A percentile compares a stretch with the other conserved stretches of the same genome.
Evolutionary conservation across 257 asterid species (phyloP).

Genomic region (Solanum etuberosum): DNA sequence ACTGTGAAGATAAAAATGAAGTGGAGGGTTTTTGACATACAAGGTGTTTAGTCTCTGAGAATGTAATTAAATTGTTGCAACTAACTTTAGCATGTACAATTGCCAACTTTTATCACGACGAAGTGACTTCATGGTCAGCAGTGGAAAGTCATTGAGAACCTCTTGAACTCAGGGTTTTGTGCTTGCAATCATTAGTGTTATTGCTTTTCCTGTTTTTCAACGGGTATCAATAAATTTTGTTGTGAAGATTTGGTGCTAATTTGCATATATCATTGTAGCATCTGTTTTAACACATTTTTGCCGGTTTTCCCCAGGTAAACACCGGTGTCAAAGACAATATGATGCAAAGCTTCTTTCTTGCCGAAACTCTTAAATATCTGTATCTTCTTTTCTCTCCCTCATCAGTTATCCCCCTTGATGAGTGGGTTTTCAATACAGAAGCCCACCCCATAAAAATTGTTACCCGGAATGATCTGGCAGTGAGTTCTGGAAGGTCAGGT

Average conservation of each 20-base stretch:
- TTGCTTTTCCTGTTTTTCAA: neutral
- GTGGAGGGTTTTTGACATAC: neutral
- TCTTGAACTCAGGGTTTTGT: neutral
- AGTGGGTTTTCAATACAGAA: slow-evolving; percentile 99
- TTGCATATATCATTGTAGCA: neutral
- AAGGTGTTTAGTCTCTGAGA: neutral
- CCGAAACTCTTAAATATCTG: slow-evolving; percentile 93
- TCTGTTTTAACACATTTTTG: neutral
- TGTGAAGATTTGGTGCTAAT: neutral
- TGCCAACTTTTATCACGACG: neutral
- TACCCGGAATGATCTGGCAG: slow-evolving; percentile 32
- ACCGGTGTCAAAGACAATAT: slow-evolving; percentile 94
- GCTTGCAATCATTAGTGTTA: neutral
- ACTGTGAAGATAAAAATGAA: neutral
- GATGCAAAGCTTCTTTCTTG: slow-evolving; percentile 99
- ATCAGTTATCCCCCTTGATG: slow-evolving; percentile 81
- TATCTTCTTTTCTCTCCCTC: slow-evolving; percentile 96
- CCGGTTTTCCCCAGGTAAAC: slow-evolving; percentile 51
- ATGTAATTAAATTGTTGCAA: neutral
- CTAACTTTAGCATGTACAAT: neutral
- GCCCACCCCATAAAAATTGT: slow-evolving; percentile 91
- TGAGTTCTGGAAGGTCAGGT: slow-evolving; percentile 15
- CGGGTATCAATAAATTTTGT: neutral
- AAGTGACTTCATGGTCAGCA: neutral
- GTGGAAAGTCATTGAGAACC: neutral